phyloP scores from a whole-genome alignment of 495 filamentous ascomycete genomes.

The Aspergillus ellipticus region DNA sequence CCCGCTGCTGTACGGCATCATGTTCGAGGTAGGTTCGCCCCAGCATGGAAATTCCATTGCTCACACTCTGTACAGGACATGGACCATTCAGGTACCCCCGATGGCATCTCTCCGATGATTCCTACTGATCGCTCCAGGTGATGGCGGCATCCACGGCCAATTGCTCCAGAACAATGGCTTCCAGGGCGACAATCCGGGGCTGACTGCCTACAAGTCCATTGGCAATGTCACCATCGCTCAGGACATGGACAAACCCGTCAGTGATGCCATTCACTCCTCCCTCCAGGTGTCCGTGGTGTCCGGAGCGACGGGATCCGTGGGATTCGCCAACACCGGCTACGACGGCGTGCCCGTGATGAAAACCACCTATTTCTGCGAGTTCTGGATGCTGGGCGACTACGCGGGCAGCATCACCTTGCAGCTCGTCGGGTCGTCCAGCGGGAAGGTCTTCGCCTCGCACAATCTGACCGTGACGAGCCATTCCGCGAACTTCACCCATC shows the following conservation, averaged over 20 bases:
- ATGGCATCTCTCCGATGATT: not conserved
- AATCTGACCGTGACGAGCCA: conserved; percentile 31
- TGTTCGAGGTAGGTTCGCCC: conserved; percentile 49
- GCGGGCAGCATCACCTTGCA: conserved; percentile 24
- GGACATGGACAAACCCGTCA: conserved; percentile 48
- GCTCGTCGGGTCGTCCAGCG: conserved; percentile 31
- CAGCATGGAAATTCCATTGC: not conserved
- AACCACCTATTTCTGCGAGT: conserved; percentile 47
- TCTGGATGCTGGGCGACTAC: conserved; percentile 52
- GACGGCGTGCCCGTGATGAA: conserved; percentile 56
- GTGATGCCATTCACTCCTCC: conserved; percentile 52
- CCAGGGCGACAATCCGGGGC: conserved; percentile 46
- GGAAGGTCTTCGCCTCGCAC: conserved; percentile 32
- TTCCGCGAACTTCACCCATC: conserved; percentile 24
- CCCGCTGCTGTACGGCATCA: conserved; percentile 54
- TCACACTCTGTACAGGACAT: conserved; percentile 51
- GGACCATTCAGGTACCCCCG: conserved; percentile 58
- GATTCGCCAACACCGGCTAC: conserved; percentile 58
- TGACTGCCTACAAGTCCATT: conserved; percentile 54
- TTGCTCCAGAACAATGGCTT: conserved; percentile 74
- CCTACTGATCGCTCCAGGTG: conserved; percentile 25
- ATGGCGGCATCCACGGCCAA: conserved; percentile 75
- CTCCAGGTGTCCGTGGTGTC: conserved; percentile 48
- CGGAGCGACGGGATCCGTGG: conserved; percentile 38
- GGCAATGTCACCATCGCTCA: conserved; percentile 48